A percentile compares a stretch with the other conserved stretches of the same genome.
Evolutionary conservation across 2,329 filamentous ascomycete species (phyloP).

Genomic region (Seiridium cupressi): DNA sequence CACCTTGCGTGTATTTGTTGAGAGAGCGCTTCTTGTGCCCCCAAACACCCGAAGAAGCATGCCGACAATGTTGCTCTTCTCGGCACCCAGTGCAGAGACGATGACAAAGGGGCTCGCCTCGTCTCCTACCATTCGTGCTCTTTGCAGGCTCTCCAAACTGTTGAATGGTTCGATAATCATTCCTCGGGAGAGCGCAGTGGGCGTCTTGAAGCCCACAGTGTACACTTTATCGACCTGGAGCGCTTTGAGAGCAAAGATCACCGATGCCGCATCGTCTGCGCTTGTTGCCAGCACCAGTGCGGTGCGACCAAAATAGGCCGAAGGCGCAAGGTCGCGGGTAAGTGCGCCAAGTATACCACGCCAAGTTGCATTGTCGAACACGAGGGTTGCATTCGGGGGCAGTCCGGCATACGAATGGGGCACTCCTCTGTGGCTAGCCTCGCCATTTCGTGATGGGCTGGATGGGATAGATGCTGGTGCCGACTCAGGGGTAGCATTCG

Average conservation of each 20-base stretch:
- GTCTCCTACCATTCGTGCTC: constrained; percentile 46
- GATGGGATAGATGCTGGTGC: constrained; percentile 46
- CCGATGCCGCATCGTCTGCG: constrained; percentile 73
- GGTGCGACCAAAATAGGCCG: constrained; percentile 73
- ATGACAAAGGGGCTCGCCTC: constrained; percentile 72
- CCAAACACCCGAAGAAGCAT: constrained; percentile 75
- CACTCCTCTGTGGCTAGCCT: constrained; percentile 14
- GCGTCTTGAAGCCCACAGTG: constrained; percentile 76
- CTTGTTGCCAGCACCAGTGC: constrained; percentile 73
- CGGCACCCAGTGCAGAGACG: constrained; percentile 73
- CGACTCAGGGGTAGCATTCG: constrained; percentile 41
- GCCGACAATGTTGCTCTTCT: constrained; percentile 76
- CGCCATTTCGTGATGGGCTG: constrained; percentile 39
- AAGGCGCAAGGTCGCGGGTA: constrained; percentile 78
- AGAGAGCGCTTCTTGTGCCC: constrained; percentile 29
- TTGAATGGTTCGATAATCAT: constrained; percentile 78
- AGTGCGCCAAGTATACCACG: constrained; percentile 81
- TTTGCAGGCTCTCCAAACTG: constrained; percentile 63
- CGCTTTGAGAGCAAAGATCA: constrained; percentile 75
- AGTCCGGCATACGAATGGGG: constrained; percentile 27
- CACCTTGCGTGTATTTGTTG: constrained; percentile 50
- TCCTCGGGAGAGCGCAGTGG: constrained; percentile 59
- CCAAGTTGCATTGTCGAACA: constrained; percentile 83
- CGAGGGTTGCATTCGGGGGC: constrained; percentile 52
- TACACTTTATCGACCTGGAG: constrained; percentile 77